These are phyloP conservation scores for Picochlorum sp. DNA, from an alignment of 139 green algal genomes.

Conservation along the genomic window DNA sequence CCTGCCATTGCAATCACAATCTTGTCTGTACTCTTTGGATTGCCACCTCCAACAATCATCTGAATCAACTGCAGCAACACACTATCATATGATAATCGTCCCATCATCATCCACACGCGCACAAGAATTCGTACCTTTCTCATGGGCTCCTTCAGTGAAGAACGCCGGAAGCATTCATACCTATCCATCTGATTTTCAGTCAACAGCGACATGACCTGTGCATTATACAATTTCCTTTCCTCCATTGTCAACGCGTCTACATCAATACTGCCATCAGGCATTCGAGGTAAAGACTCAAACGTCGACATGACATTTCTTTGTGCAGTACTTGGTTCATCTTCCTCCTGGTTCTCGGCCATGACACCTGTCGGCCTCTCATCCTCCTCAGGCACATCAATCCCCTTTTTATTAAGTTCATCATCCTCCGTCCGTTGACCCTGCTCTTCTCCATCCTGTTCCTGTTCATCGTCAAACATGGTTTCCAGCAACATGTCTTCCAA, in stretches of 20 bases:
- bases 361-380: constrained; percentile 7
- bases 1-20: constrained; percentile 52
- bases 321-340: neutral
- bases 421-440: too few species aligned
- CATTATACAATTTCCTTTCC: constrained; percentile 23
- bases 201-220: constrained; percentile 42
- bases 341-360: neutral
- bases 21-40: constrained; percentile 21
- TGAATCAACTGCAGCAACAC: constrained; percentile 36
- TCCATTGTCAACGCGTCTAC: constrained; percentile 20
- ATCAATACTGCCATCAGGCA: constrained; percentile 19
- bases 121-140: constrained; percentile 24
- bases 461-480: constrained; percentile 12
- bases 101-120: neutral
- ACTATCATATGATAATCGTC: neutral
- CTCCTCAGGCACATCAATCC: neutral
- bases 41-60: constrained; percentile 16
- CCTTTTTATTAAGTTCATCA: too few species aligned
- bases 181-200: constrained; percentile 58
- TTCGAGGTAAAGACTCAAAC: constrained; percentile 12
- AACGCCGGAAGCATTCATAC: constrained; percentile 58
- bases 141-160: constrained; percentile 38
- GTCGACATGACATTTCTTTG: neutral
- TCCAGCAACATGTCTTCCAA: constrained; percentile 18
- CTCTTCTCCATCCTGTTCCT: neutral